Evolutionary conservation across 805 yeast genomes (phyloP).

Genomic region (Metschnikowia arizonensis): DNA sequence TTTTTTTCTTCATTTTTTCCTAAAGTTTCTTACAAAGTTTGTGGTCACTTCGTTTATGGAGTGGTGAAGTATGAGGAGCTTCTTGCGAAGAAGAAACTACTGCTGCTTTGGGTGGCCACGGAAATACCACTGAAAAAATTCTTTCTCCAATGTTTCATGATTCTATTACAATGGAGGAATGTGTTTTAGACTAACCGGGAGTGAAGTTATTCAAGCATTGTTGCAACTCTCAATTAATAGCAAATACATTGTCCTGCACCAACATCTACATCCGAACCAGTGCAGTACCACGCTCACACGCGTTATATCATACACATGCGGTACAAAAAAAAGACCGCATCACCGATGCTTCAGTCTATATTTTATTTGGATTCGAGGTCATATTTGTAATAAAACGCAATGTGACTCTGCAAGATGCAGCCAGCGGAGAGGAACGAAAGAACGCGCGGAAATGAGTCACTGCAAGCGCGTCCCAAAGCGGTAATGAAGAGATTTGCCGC

Average conservation of each 20-base stretch:
- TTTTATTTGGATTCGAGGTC: not conserved
- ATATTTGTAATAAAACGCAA: not conserved
- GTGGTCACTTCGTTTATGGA: too few relatives aligned
- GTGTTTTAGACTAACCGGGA: too few relatives aligned
- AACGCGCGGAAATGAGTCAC: slow-evolving; percentile 14
- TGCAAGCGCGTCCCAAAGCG: slow-evolving; percentile 14
- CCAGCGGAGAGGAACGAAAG: not conserved
- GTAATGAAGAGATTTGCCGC: slow-evolving; percentile 19
- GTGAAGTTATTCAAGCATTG: too few relatives aligned
- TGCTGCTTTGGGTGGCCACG: too few relatives aligned
- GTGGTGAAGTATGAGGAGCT: too few relatives aligned
- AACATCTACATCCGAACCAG: not conserved
- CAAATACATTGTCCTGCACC: not conserved
- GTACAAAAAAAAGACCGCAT: not conserved
- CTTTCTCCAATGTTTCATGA: too few relatives aligned
- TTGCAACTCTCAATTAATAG: not conserved
- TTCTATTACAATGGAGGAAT: too few relatives aligned
- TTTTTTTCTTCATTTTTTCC: too few relatives aligned
- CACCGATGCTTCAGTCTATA: not conserved
- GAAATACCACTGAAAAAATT: too few relatives aligned
- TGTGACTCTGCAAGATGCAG: not conserved
- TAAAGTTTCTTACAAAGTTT: too few relatives aligned
- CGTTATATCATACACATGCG: too few relatives aligned
- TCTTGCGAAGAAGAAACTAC: too few relatives aligned
- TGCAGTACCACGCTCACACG: not conserved